Conservation (phyloP, 495 filamentous ascomycete genomes). For the Oidiodendron maius region DNA sequence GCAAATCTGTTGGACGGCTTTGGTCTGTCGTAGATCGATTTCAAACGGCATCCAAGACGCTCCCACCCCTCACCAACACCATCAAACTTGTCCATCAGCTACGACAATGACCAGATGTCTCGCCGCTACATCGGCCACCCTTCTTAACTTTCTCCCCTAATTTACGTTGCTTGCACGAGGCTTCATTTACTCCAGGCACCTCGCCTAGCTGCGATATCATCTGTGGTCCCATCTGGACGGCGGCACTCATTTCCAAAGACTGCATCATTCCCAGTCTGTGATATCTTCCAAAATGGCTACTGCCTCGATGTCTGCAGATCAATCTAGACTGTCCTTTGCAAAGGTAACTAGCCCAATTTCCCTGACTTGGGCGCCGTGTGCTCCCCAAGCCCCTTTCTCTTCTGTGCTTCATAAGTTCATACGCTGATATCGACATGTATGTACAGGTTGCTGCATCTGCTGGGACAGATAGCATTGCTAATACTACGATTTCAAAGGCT, state of each 20-base stretch:
- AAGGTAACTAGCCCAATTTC: slow-evolving; percentile 37
- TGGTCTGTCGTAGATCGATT: not conserved
- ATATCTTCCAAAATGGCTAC: slow-evolving; percentile 31
- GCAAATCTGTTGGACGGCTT: slow-evolving; percentile 3
- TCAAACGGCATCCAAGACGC: slow-evolving; percentile 11
- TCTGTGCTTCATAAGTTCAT: not conserved
- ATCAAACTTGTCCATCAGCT: slow-evolving; percentile 14
- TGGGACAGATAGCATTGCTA: slow-evolving; percentile 35
- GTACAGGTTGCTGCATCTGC: slow-evolving; percentile 49
- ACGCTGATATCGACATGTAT: slow-evolving; percentile 1
- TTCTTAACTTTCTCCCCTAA: slow-evolving; percentile 25
- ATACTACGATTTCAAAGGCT: slow-evolving; percentile 19
- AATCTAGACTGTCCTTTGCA: slow-evolving; percentile 47
- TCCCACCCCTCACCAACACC: not conserved
- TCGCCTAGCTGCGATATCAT: slow-evolving; percentile 21
- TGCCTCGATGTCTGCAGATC: slow-evolving; percentile 31
- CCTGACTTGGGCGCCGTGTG: not conserved
- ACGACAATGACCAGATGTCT: slow-evolving; percentile 29
- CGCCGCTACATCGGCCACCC: slow-evolving; percentile 24
- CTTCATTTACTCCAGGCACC: slow-evolving; percentile 18
- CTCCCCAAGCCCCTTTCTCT: not conserved
- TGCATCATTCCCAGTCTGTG: slow-evolving; percentile 1
- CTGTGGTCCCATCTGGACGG: slow-evolving; percentile 15
- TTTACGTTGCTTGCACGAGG: slow-evolving; percentile 7
- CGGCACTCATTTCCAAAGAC: slow-evolving; percentile 18